Conservation (phyloP, 176 grass and related monocot genomes). For the Oryza officinalis region DNA sequence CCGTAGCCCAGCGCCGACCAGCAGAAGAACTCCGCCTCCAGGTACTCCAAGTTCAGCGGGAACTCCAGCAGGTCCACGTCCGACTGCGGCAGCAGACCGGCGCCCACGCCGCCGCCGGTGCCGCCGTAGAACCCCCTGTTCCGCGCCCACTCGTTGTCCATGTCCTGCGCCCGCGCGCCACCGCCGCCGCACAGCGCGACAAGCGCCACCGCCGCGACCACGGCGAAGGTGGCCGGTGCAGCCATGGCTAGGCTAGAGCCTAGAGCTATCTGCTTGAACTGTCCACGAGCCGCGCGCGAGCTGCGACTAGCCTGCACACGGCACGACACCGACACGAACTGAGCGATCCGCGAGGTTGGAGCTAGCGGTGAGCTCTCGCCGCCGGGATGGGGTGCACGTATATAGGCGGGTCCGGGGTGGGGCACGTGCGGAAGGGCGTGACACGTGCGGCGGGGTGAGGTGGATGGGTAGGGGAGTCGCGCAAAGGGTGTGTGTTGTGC, state of each 20-base stretch:
- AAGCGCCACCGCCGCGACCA: background rate
- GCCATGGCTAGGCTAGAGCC: background rate
- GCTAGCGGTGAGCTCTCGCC: background rate
- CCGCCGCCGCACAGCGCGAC: too few species aligned
- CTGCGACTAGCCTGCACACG: background rate
- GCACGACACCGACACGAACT: background rate
- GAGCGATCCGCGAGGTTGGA: too few species aligned
- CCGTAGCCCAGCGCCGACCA: constrained; percentile 62
- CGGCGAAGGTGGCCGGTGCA: background rate
- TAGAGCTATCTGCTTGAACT: background rate
- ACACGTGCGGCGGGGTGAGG: background rate
- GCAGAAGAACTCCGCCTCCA: constrained; percentile 92
- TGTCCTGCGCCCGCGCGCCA: background rate
- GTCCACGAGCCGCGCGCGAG: background rate
- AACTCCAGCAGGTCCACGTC: constrained; percentile 83
- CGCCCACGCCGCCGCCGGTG: background rate
- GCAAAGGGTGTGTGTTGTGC: background rate
- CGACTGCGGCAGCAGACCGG: constrained; percentile 44
- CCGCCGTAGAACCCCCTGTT: constrained; percentile 25
- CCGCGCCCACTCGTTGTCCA: background rate
- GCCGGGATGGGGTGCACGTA: background rate
- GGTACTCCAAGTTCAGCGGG: constrained; percentile 84
- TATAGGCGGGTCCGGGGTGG: background rate
- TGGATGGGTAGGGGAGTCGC: background rate
- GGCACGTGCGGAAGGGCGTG: background rate